phyloP scores from a whole-genome alignment of 345 rosid genomes.

The Gossypium mustelinum region DNA sequence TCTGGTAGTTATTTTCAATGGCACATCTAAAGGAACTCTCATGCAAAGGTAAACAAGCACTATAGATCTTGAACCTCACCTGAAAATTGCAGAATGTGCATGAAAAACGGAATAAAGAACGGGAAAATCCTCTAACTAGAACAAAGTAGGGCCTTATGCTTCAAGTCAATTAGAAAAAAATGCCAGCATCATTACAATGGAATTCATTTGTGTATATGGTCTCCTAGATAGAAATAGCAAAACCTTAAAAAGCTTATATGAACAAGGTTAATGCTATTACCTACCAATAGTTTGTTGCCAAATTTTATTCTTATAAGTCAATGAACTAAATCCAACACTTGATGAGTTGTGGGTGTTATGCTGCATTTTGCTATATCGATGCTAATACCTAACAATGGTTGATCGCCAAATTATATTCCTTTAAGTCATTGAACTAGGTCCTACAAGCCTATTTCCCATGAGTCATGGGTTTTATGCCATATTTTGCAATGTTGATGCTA shows the following conservation, averaged over 20 bases:
- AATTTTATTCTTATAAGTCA: not conserved
- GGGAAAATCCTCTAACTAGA: not conserved
- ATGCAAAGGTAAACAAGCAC: conserved; percentile 44
- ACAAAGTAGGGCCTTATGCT: no score
- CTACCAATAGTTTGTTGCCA: not conserved
- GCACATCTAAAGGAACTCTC: conserved; percentile 39
- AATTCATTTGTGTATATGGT: not conserved
- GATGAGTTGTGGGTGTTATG: not conserved
- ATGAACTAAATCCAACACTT: not conserved
- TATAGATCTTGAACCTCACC: conserved; percentile 45
- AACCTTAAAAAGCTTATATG: not conserved
- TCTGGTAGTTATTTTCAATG: conserved; percentile 37
- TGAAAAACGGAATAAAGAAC: not conserved
- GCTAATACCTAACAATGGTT: not conserved
- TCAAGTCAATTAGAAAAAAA: not conserved
- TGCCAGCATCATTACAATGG: not conserved
- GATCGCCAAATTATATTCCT: not conserved
- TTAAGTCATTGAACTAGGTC: no score
- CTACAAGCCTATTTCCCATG: not conserved
- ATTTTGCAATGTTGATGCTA: not conserved
- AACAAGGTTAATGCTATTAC: not conserved
- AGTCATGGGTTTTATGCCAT: not conserved
- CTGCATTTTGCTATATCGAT: not conserved
- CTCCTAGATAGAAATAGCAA: not conserved
- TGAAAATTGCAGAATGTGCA: conserved; percentile 11